A percentile compares a stretch with the other conserved stretches of the same genome.
Conservation (phyloP, 257 asterid species). For the Capsicum rhomboideum region DNA sequence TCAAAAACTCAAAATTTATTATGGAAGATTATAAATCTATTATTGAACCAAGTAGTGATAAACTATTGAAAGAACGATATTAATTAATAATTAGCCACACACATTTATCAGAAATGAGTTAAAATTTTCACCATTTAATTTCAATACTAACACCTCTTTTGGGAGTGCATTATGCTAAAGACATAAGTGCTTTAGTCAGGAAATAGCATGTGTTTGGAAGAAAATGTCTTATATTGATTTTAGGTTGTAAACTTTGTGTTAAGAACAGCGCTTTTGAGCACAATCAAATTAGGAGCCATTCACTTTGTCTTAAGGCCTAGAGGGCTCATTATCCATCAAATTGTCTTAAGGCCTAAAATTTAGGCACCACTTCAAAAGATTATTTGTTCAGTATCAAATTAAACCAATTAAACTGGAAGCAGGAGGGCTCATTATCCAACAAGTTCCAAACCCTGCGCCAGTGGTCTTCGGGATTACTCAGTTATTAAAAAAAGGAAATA, state of each 20-base stretch:
- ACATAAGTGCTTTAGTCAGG: not conserved
- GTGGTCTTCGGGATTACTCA: not conserved
- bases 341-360: not conserved
- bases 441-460: not conserved
- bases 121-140: not conserved
- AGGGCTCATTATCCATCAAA: too few species aligned
- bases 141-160: not conserved
- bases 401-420: not conserved
- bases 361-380: not conserved
- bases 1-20: not conserved
- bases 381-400: not conserved
- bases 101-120: not conserved
- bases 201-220: not conserved
- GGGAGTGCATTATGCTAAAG: not conserved
- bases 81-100: not conserved
- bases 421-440: not conserved
- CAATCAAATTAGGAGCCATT: not conserved
- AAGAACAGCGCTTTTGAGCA: not conserved
- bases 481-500: too few species aligned
- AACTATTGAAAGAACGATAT: not conserved
- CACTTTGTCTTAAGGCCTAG: not conserved
- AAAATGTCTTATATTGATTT: not conserved
- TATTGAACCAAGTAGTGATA: not conserved
- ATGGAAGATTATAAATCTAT: not conserved
- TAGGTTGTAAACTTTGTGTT: not conserved